Evolutionary conservation across 805 yeast species (phyloP), one percentile per base, ranked within the genome.

Genomic region (Candida dajiaensis): DNA sequence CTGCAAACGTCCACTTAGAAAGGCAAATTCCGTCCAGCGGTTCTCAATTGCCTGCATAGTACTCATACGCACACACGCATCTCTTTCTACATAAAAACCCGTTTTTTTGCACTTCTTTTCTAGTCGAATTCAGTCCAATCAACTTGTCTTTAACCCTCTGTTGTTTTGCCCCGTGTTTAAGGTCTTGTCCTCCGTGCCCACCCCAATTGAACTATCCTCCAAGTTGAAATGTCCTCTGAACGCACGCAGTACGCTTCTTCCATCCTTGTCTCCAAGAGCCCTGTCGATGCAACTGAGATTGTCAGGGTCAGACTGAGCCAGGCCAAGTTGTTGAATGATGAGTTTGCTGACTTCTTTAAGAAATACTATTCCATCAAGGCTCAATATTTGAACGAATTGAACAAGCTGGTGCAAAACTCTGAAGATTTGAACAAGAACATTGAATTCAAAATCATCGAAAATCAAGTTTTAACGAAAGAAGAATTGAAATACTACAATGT

Each of bases 261-360:
- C 19, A 67, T 73, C 25, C 55, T 71, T 59, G 68, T 71, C 25
- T 57, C 72, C 19, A 72, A 77, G 53, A 59, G 72, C 35, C 87
- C 89, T 13, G 67, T 69, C 23, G 81, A 76, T 54, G 81, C 86
- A 19, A 73, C 80, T 50, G 85, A 78, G 55, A 70, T 78, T 28
- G 69, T 84, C 25, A 68, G 80, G 43, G 72, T 81, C 44, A 74
- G 89, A 50, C 68, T 78, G 36, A 66, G 73, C 29, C 78, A 76
- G 53, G 78, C 81, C 40, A 74, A 76, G 55, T 57, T 71, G 40
- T 66, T 81, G 42, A 83, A 83, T 56, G 76, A 75, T 47, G 81
- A 78, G 43, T 71, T 86, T 51, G 80, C 85, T 35, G 72, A 70
- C 38, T 76, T 87, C 73, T 70, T 85, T 46, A 73, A 76, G 36